Base-by-base conservation (phyloP, 139 green algal genomes). In the Monoraphidium neglectum region DNA sequence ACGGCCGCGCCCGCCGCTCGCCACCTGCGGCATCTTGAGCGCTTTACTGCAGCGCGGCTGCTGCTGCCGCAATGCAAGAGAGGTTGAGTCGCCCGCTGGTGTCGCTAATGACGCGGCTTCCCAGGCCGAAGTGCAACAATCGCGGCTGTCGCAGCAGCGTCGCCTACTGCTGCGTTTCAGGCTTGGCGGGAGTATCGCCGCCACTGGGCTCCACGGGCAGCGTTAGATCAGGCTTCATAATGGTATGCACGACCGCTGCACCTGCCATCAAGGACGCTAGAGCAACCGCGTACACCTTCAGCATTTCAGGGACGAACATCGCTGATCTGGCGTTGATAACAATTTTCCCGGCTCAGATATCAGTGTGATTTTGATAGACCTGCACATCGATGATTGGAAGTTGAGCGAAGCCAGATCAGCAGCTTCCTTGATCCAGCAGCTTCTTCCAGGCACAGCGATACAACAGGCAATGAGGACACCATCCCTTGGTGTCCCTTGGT, bases 171-270 rank as follows among this genome's bases (percentile, higher is more conserved):
- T 60, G 51, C 51, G 18, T 21, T 60, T 60, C 51, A 60, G 18
- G 18, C 21, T 60, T 21, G 18, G 21, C 51, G n/a, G n/a, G n/a
- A n/a, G 10, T 16, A 37, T 13, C 12, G 57, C 57, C 13, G 26
- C 57, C 16, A 13, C 57, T 10, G 10, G n/a, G 57, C 28, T 33
- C 57, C 12, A 65, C 26, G 57, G n/a, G 24, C 43, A 63, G 59
- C 49, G 94, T 90, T 84, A 98, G 74, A 65, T 97, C 91, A 4
- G 94, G 94, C 57, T 92, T 90, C 72, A 91, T 92, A 28, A 96
- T 82, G 36, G 88, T 83, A 77, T 98, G 94, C 47, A 97, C 90
- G 0, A 94, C 74, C 8, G 88, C 71, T 4, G 94, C 94, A 5
- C 94, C 94, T 0, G 87, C 77, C 35, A 98, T 87, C 46, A 97